Evolutionary conservation across 2,329 filamentous ascomycete genomes (phyloP), one percentile per base, ranked within the genome.

Genomic region (Phaeosphaeria sp.): DNA sequence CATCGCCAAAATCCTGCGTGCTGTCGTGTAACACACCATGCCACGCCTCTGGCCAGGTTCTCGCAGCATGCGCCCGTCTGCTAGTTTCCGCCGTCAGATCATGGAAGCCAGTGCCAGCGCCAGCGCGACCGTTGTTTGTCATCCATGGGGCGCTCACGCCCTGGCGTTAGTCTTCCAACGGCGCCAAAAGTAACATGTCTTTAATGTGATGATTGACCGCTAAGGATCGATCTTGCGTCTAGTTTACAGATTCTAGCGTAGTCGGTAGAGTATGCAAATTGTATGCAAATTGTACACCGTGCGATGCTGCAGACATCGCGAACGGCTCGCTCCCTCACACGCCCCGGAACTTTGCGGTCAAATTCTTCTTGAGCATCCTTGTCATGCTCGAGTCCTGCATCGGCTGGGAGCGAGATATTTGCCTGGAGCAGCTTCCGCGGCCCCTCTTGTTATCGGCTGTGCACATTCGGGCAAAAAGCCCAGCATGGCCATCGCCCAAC

Each of bases 81-180:
- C 71, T 75, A 75, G 74, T 65, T 70, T 68, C 74, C 74, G 70
- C 71, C 71, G 72, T 75, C 72, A 74, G 64, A 65, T 67, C 59
- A 64, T 57, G 61, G 45, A 47, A 53, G 43, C 54, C 47, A 49
- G 55, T 50, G 51, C 51, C 43, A 53, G 60, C 30, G 40, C 53
- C 51, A 58, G 62, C 60, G 62, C 61, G 55, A 44, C 66, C 62
- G 68, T 67, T 67, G 49, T 59, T 52, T 58, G 56, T 63, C 66
- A 67, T 64, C 59, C 57, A 59, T 64, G 56, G 59, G 56, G 58
- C 60, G 58, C 36, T 52, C 55, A 57, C 60, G 59, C 61, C 66
- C 67, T 70, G 64, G 64, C 66, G 51, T 65, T 66, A 63, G 63
- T 47, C 56, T 40, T 63, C 49, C 54, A 57, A 59, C 53, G 57